Base-by-base conservation (phyloP, 2,329 filamentous ascomycete species). In the Venturia nashicola region DNA sequence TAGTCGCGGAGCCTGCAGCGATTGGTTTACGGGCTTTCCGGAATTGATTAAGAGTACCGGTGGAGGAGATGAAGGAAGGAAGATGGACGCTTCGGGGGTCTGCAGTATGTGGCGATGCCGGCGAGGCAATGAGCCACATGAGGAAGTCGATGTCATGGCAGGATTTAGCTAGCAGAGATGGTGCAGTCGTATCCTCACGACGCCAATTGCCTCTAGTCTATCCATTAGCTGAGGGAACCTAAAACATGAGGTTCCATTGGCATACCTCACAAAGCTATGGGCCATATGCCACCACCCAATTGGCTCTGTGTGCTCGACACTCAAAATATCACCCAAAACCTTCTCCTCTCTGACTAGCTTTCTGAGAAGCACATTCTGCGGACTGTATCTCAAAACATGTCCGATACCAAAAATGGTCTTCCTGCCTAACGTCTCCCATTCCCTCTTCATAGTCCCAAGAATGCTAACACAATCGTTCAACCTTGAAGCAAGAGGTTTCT, bases 281-380 rank as follows among this genome's bases (percentile, higher is more conserved):
- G 89, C 82, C 72, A 95, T 97, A 73, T 97, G 94, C 90, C 91
- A 97, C 86, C 89, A 96, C 0, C 94, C 94, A 0, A 99, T 87
- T 0, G 94, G 94, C 74, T 97, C 94, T 0, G 90, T 94, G 75
- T 97, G 94, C 67, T 95, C 89, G 46, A 96, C 81, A 43, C 89
- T 93, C 63, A 95, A 78, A 39, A 97, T 80, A 63, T 97, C 89
- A 6, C 94, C 94, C 70, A 99, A 87, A 16, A 86, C 83, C 16
- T 82, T 82, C 62, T 95, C 85, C 67, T 88, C 82, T 1, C 91
- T 81, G 5, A 97, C 80, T 18, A 97, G 77, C 71, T 88, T 86
- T 60, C 91, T 85, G 34, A 99, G 80, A 64, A 93, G 77, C 74
- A 91, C 88, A 72, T 97, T 97, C 74, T 97, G 92, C 11, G 92